Conservation (phyloP, 1,139 yeast genomes). For the Suhomyces wounanorum region DNA sequence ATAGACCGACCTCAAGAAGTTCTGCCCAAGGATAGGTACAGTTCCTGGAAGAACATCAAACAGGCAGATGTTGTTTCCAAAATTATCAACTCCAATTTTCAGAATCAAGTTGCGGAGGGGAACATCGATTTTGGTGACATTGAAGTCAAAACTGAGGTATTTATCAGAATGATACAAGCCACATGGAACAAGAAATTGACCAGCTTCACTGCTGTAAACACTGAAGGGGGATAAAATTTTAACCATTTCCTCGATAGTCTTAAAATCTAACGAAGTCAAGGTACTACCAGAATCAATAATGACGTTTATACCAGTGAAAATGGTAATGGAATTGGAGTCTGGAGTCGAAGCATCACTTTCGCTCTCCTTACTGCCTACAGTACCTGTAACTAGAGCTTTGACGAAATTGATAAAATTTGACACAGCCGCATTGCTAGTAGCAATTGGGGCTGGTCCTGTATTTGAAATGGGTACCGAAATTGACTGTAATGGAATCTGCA, state of each 20-base stretch:
- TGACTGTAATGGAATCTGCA: conserved; percentile 27
- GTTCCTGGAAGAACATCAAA: conserved; percentile 22
- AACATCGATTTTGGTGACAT: conserved; percentile 24
- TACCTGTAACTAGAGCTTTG: neutral
- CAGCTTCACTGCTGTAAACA: conserved; percentile 17
- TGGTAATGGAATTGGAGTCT: conserved; percentile 3
- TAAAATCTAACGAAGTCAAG: conserved; percentile 29
- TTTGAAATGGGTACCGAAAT: conserved; percentile 12
- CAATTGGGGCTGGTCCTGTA: conserved; percentile 4
- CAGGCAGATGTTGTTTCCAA: conserved; percentile 16
- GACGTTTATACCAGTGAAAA: conserved; percentile 21
- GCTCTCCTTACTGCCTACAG: neutral
- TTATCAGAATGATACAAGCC: conserved; percentile 27
- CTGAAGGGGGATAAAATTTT: conserved; percentile 21
- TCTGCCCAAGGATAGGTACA: conserved; percentile 32
- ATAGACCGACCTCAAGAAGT: conserved; percentile 41
- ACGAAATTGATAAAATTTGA: neutral
- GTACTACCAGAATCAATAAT: conserved; percentile 47
- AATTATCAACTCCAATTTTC: conserved; percentile 16
- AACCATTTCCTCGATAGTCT: conserved; percentile 19
- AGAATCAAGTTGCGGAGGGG: conserved; percentile 29
- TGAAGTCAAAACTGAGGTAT: conserved; percentile 30
- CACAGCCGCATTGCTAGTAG: conserved; percentile 5
- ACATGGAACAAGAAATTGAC: conserved; percentile 34
- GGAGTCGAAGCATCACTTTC: neutral